Conservation (phyloP, 177 flowering plant genomes). For the Vitis hybrid region DNA sequence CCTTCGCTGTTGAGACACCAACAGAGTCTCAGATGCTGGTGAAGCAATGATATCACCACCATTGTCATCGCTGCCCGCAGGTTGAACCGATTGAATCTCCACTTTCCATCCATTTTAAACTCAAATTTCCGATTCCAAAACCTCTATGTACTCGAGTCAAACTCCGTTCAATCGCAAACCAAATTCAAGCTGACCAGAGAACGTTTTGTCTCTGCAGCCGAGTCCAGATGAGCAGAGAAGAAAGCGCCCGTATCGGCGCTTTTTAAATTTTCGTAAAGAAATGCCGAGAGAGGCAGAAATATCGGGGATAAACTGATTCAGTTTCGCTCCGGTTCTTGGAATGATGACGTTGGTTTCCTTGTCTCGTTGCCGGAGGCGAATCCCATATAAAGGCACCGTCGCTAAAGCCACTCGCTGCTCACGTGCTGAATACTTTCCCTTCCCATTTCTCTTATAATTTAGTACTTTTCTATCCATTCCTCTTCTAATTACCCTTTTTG, state of each 20-base stretch:
- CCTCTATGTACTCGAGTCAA: too few relatives aligned
- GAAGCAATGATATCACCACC: slow-evolving; percentile 4
- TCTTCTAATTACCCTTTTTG: too few relatives aligned
- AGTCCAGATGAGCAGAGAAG: slow-evolving; percentile 15
- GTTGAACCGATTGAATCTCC: slow-evolving; percentile 19
- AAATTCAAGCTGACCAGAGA: background rate
- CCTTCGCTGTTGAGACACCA: slow-evolving; percentile 42
- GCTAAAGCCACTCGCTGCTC: slow-evolving; percentile 1
- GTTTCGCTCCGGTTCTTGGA: background rate
- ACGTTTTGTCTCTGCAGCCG: background rate
- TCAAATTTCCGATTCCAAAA: background rate
- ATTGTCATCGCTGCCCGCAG: slow-evolving; percentile 4
- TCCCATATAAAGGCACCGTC: slow-evolving; percentile 17
- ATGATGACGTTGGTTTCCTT: slow-evolving; percentile 1
- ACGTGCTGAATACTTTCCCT: slow-evolving; percentile 1
- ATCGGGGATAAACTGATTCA: background rate
- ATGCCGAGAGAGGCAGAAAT: background rate
- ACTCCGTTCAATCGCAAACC: too few relatives aligned
- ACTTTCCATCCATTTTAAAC: slow-evolving; percentile 14
- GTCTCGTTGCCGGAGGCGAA: background rate
- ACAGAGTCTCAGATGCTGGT: slow-evolving; percentile 17
- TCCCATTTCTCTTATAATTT: background rate
- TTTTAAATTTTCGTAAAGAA: background rate
- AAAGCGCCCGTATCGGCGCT: slow-evolving; percentile 22
- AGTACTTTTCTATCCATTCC: background rate